Evolutionary conservation across 2,329 filamentous ascomycete genomes (phyloP).

Genomic region (Alternaria angustiovoidea): DNA sequence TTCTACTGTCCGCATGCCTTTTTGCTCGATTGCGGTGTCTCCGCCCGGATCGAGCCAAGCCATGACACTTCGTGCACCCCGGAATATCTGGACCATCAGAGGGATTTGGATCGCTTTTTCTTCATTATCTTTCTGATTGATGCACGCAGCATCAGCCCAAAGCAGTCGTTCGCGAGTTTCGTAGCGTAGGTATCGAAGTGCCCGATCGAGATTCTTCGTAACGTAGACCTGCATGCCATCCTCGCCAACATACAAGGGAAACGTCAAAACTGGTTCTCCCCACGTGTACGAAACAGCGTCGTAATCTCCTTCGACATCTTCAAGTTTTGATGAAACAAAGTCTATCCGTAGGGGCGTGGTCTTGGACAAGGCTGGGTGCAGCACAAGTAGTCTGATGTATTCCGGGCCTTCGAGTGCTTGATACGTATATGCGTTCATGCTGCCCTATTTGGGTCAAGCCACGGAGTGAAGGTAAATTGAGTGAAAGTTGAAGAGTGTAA

Average conservation of each 20-base stretch:
- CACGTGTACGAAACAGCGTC: conserved; percentile 26
- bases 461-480: neutral
- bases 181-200: conserved; percentile 7
- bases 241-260: neutral
- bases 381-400: neutral
- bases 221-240: neutral
- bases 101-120: no score
- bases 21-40: no score
- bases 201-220: conserved; percentile 17
- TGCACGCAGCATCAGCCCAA: no score
- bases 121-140: no score
- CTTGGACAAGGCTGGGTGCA: neutral
- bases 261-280: neutral
- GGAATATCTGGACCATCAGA: no score
- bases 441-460: neutral
- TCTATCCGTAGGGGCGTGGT: neutral
- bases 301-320: neutral
- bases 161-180: no score
- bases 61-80: no score
- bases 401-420: neutral
- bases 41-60: no score
- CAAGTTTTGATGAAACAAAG: neutral
- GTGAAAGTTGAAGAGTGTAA: no score
- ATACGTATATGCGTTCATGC: neutral
- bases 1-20: no score